Evolutionary conservation across 768 basidiomycete species (phyloP).

Genomic region (Amyloporia xantha): DNA sequence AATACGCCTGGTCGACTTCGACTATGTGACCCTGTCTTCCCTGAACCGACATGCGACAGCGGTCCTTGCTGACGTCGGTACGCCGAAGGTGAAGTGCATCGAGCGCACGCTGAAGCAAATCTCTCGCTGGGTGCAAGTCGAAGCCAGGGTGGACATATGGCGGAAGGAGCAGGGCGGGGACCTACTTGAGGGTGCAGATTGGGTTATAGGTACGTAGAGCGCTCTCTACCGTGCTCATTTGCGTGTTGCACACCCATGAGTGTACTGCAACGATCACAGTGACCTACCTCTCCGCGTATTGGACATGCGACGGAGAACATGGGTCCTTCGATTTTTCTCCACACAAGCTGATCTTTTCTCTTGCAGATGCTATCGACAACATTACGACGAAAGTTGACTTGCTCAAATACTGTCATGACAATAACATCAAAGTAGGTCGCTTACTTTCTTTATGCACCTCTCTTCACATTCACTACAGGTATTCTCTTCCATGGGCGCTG

Average conservation of each 20-base stretch:
- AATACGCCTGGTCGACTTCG: conserved; percentile 87
- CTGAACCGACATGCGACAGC: conserved; percentile 95
- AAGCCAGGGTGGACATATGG: conserved; percentile 82
- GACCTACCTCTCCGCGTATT: too few relatives aligned
- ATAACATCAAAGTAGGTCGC: conserved; percentile 60
- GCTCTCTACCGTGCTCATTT: not conserved
- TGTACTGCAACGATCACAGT: too few relatives aligned
- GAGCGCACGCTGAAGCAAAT: conserved; percentile 63
- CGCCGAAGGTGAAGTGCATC: conserved; percentile 81
- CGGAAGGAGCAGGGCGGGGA: conserved; percentile 69
- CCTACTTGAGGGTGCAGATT: conserved; percentile 80
- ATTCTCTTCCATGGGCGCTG: conserved; percentile 96
- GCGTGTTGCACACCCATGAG: not conserved
- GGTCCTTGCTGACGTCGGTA: conserved; percentile 82
- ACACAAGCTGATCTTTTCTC: too few relatives aligned
- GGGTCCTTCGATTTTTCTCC: too few relatives aligned
- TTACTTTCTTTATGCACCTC: not conserved
- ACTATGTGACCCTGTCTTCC: conserved; percentile 91
- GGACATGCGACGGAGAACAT: too few relatives aligned
- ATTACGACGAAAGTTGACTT: conserved; percentile 95
- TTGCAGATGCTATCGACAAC: conserved; percentile 90
- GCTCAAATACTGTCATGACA: conserved; percentile 78
- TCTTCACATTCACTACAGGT: conserved; percentile 39
- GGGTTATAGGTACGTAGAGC: conserved; percentile 69
- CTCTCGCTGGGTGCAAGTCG: conserved; percentile 83